These are phyloP conservation scores for Micractinium conductrix DNA, from an alignment of 139 green algal species.

Conservation along the genomic window DNA sequence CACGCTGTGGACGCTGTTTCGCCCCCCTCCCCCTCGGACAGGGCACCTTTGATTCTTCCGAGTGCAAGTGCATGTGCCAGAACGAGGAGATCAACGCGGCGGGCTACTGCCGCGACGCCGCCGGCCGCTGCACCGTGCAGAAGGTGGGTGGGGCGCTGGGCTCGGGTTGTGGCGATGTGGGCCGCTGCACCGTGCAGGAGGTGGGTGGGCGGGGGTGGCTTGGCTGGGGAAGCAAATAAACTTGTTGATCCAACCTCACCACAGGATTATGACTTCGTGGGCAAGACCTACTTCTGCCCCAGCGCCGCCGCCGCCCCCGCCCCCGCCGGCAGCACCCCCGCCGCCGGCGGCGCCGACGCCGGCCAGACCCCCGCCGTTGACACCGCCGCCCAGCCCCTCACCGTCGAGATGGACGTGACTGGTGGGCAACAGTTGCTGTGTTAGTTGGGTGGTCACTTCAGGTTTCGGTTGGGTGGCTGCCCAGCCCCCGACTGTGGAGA, in stretches of 20 bases:
- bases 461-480: too few species aligned
- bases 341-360: neutral
- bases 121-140: conserved; percentile 20
- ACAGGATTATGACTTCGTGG: conserved; percentile 17
- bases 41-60: conserved; percentile 28
- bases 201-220: too few species aligned
- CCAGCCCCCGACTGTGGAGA: too few species aligned
- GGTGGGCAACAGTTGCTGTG: too few species aligned
- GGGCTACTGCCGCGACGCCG: conserved; percentile 14
- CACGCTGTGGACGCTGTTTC: too few species aligned
- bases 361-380: neutral
- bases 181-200: too few species aligned
- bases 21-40: neutral
- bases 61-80: conserved; percentile 28
- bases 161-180: too few species aligned
- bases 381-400: neutral
- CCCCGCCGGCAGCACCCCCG: neutral
- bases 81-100: conserved; percentile 33
- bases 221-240: too few species aligned
- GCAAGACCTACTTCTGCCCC: conserved; percentile 30
- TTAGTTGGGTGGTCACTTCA: too few species aligned
- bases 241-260: too few species aligned
- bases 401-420: conserved; percentile 23
- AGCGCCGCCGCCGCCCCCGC: neutral
- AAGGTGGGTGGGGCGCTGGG: neutral